phyloP scores from a whole-genome alignment of 805 yeast genomes.

The Yarrowia osloensis region DNA sequence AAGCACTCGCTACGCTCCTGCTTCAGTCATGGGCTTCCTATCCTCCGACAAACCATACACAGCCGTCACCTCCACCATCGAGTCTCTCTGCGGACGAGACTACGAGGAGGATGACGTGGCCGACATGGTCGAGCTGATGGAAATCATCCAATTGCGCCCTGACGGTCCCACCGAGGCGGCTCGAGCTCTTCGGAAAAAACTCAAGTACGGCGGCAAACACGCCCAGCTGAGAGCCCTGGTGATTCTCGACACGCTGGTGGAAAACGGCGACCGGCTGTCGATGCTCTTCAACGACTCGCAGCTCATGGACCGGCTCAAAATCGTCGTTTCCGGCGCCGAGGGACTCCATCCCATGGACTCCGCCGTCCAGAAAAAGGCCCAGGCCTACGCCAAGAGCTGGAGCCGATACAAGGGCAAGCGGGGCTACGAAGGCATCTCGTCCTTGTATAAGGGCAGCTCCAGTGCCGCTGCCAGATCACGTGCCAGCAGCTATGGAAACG shows the following conservation, averaged over 20 bases:
- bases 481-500: neutral
- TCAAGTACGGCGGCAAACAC: slow-evolving; percentile 74
- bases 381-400: slow-evolving; percentile 67
- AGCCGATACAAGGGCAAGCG: slow-evolving; percentile 36
- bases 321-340: slow-evolving; percentile 49
- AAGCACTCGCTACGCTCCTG: neutral
- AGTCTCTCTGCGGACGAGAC: slow-evolving; percentile 42
- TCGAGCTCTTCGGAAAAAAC: slow-evolving; percentile 80
- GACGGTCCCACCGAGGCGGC: slow-evolving; percentile 75
- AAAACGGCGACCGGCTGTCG: slow-evolving; percentile 49
- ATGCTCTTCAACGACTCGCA: slow-evolving; percentile 66
- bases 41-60: slow-evolving; percentile 48
- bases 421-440: slow-evolving; percentile 15
- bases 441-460: neutral
- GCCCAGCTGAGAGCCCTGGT: slow-evolving; percentile 72
- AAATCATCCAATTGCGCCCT: slow-evolving; percentile 50
- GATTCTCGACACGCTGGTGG: slow-evolving; percentile 60
- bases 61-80: slow-evolving; percentile 47
- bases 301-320: slow-evolving; percentile 62
- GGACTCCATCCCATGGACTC: slow-evolving; percentile 37
- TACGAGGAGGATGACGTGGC: slow-evolving; percentile 46
- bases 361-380: slow-evolving; percentile 52
- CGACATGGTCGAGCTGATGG: slow-evolving; percentile 60
- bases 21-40: slow-evolving; percentile 40
- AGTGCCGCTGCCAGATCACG: neutral